phyloP scores from a whole-genome alignment of 225 moss, liverwort and hornwort genomes.

The Climacium dendroides region DNA sequence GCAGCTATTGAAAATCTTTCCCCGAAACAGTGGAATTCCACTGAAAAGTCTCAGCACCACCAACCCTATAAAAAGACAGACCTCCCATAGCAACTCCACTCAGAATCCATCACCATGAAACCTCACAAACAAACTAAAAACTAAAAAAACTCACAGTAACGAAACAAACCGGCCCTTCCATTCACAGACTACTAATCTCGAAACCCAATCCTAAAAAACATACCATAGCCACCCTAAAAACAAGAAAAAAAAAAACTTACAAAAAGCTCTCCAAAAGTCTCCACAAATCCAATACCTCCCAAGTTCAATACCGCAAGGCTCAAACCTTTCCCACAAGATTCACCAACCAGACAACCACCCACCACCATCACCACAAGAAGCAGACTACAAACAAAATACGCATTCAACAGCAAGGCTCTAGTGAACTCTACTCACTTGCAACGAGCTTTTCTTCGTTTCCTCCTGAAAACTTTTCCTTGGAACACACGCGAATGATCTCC shows the following conservation, averaged over 20 bases:
- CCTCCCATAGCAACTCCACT: background rate
- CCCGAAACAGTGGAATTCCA: background rate
- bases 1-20: background rate
- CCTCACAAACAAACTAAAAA: background rate
- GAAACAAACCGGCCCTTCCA: background rate
- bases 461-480: background rate
- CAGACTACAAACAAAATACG: background rate
- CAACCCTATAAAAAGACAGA: background rate
- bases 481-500: background rate
- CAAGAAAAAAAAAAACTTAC: too few relatives aligned
- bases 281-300: background rate
- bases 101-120: background rate
- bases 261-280: background rate
- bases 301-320: background rate
- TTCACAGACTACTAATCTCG: background rate
- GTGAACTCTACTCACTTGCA: background rate
- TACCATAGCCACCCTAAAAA: background rate
- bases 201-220: background rate
- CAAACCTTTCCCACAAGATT: background rate
- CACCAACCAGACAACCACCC: background rate
- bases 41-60: background rate
- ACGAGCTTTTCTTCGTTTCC: background rate
- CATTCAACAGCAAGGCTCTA: background rate
- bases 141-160: background rate
- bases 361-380: background rate